Evolutionary conservation across 2,329 filamentous ascomycete genomes (phyloP), one percentile per base, ranked within the genome.

Genomic region (Geosmithia putterillii): DNA sequence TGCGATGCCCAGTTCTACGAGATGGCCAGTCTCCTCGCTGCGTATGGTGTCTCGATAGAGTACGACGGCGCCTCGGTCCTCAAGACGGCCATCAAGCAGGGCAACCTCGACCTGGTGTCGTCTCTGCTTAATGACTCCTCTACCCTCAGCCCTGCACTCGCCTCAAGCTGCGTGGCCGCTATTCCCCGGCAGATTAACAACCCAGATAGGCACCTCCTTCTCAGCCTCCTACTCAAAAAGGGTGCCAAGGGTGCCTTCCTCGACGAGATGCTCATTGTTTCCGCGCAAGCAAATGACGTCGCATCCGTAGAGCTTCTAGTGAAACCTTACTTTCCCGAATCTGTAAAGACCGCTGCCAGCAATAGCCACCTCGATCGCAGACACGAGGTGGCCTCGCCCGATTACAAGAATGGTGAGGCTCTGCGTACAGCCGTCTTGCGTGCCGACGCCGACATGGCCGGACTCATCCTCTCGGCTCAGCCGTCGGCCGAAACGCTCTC

Each of bases 41-140:
- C 58, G 3, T 69, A 76, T 44, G 72, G 73, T 7, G 72, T 72
- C 0, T 74, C 74, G 0, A 60, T 76, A 23, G 73, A 76, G 48
- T 71, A 71, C 45, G 65, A 74, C 35, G 66, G 73, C 40, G 73
- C 67, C 1, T 56, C 61, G 7, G 67, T 67, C 2, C 45, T 79
- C 4, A 68, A 69, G n/a, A 62, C 60, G 20, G 69, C 71, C 3
- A 65, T 79, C 32, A 51, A 51, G 3, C 56, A 54, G 17, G 66
- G 68, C 0, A 66, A 73, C 17, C 50, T 66, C 4, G 65, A 65
- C 23, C 55, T 79, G 1, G 65, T 71, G 0, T 59, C 63, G 19
- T 60, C 70, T 2, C 56, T 79, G 19, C 54, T 79, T 1, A 61
- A 52, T 28, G 66, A 69, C 6, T 58, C 53, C n/a, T 63, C 67